Base-by-base conservation (phyloP, 1,284 basidiomycete genomes). In the Tausonia pullulans region DNA sequence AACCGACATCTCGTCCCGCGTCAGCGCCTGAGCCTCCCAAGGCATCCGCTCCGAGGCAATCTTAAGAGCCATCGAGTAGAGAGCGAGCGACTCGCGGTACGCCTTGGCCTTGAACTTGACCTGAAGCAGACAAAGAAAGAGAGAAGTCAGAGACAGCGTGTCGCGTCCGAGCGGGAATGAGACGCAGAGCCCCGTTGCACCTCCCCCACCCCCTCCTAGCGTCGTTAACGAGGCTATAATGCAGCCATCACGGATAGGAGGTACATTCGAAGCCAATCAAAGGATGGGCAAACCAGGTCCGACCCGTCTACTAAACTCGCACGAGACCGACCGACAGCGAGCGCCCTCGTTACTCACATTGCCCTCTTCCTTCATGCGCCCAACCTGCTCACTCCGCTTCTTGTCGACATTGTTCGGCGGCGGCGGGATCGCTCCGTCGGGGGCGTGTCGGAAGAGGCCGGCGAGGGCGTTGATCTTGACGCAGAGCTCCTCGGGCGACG, bases 1-100 rank as follows among this genome's bases (percentile, higher is more conserved):
- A 44, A 90, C 85, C 9, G 88, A 86, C 55, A 96, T 81, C 74
- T 98, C 95, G 70, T 98, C 95, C 60, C 89, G 83, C 75, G 90
- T 84, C 66, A 93, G 74, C 51, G 83, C 82, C 61, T 87, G 86
- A 3, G 83, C 80, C 74, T 98, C 95, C 90, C 94, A 98, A 49
- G 90, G 85, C 9, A 92, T 88, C 49, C 95, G 83, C 67, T 88
- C 86, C 0, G 86, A 79, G 1, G 93, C 92, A 60, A 94, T 82
- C 71, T 84, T 83, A 44, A 89, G 84, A 49, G 92, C 91, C 71
- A 87, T 82, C 27, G 86, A 88, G 78, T 98, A 98, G 63, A 86
- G 83, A 69, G 84, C 80, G 69, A 96, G 83, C 1, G 95, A 92
- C 52, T 84, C 81, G n/a, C 78, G 78, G 73, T 85, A 84, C 68